phyloP scores from a whole-genome alignment of 495 filamentous ascomycete genomes.

The Rostrohypoxylon terebratum region DNA sequence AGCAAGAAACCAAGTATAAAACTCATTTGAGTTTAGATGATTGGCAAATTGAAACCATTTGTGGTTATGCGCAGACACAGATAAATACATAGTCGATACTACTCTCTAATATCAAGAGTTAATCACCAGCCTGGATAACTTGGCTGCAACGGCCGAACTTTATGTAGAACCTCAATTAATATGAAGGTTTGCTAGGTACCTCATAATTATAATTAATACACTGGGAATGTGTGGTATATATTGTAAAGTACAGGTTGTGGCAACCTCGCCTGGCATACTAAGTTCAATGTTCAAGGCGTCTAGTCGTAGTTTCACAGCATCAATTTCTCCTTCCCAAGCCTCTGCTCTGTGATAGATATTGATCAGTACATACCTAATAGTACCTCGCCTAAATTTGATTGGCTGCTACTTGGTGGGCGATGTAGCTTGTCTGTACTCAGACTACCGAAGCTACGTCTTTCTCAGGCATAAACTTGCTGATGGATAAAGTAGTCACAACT shows the following conservation, averaged over 20 bases:
- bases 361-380: neutral
- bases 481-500: conserved; percentile 24
- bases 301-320: conserved; percentile 25
- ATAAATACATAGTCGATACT: too few relatives aligned
- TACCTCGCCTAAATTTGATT: conserved; percentile 26
- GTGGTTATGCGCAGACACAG: neutral
- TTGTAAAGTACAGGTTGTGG: neutral
- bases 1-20: too few relatives aligned
- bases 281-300: neutral
- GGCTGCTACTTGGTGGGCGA: neutral
- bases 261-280: neutral
- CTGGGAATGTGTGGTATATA: too few relatives aligned
- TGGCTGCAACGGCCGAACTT: neutral
- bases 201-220: neutral
- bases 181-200: neutral
- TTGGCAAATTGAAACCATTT: neutral
- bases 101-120: neutral
- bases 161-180: neutral
- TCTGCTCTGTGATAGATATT: conserved; percentile 25
- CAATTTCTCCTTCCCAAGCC: conserved; percentile 30
- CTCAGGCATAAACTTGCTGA: conserved; percentile 16
- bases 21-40: neutral
- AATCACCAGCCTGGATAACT: neutral
- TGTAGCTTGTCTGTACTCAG: conserved; percentile 22
- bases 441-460: neutral